These are phyloP conservation scores for Yamadazyma sp. DNA, from an alignment of 805 yeast genomes.

Conservation along the genomic window DNA sequence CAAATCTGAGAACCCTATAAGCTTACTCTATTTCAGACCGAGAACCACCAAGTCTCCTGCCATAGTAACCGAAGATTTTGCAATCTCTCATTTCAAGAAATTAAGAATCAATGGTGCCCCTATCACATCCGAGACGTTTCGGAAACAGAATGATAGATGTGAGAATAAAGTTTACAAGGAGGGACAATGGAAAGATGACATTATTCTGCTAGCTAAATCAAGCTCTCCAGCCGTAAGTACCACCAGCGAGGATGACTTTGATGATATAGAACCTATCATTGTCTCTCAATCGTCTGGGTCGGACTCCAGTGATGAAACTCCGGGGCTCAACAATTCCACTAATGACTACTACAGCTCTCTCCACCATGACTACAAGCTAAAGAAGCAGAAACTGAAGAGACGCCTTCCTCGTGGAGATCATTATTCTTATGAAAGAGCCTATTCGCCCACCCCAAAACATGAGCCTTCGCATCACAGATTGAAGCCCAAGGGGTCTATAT, in stretches of 20 bases:
- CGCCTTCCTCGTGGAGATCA: not conserved
- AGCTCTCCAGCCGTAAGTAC: conserved; percentile 1
- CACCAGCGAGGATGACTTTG: conserved; percentile 10
- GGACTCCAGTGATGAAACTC: conserved; percentile 11
- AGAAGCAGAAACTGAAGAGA: conserved; percentile 15
- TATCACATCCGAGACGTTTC: conserved; percentile 24
- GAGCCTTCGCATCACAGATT: conserved; percentile 42
- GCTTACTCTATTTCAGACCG: conserved; percentile 15
- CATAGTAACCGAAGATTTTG: conserved; percentile 36
- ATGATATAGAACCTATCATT: conserved; percentile 11
- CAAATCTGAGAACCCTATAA: conserved; percentile 18
- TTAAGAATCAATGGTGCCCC: conserved; percentile 42
- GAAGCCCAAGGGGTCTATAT: conserved; percentile 43
- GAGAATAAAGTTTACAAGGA: not conserved
- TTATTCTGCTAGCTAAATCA: not conserved
- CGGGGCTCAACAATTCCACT: conserved; percentile 9
- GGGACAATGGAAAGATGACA: not conserved
- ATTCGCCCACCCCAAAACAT: conserved; percentile 40
- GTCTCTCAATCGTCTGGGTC: conserved; percentile 13
- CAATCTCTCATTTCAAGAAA: conserved; percentile 41
- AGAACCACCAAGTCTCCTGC: conserved; percentile 31
- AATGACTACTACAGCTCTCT: conserved; percentile 19
- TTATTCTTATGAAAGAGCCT: conserved; percentile 5
- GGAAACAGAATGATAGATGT: conserved; percentile 8
- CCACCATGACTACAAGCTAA: conserved; percentile 15